Evolutionary conservation across 495 filamentous ascomycete species (phyloP), one percentile per base, ranked within the genome.

Genomic region (Talaromyces ruber): DNA sequence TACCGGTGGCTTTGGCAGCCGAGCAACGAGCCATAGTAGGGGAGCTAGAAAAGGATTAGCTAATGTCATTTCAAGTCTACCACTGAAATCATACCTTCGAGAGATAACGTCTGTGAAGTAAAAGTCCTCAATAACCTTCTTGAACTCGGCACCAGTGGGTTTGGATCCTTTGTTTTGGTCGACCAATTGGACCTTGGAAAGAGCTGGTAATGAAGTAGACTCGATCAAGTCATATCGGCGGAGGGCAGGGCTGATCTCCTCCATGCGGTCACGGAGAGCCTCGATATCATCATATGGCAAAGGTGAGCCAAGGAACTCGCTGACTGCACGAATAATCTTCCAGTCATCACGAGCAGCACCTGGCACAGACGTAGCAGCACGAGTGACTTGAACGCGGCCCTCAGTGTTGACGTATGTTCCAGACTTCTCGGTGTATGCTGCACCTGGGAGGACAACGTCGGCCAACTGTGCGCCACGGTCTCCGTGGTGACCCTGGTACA

Each of bases 401-500:
- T 98, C 94, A 9, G 94, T 98, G 82, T 98, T 98, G 76, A 98
- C 83, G 64, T 93, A 98, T 14, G 94, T 98, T 29, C 86, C 94
- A n/a, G 87, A 83, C 79, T 98, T 98, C 80, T 98, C 94, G 12
- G 93, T 97, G 77, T 97, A 98, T 3, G 94, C 91, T 18, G 91
- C 91, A 60, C 91, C 92, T 28, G 94, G 94, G 21, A 98, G 88
- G 64, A 98, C 86, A 64, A 98, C 86, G 70, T 98, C 93, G 14
- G 94, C 94, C 64, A 95, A 81, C 74, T 95, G 88, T 37, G 94
- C 95, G 59, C 93, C 95, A 37, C 84, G 81, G 78, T 98, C 94
- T 72, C 94, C 94, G 70, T 98, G 94, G 74, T 98, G 94, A 64
- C 94, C 94, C 75, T 98, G 94, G 77, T 98, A 98, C 71, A 98